These are phyloP conservation scores for Tirmania nivea DNA, from an alignment of 495 filamentous ascomycete species.

Conservation along the genomic window DNA sequence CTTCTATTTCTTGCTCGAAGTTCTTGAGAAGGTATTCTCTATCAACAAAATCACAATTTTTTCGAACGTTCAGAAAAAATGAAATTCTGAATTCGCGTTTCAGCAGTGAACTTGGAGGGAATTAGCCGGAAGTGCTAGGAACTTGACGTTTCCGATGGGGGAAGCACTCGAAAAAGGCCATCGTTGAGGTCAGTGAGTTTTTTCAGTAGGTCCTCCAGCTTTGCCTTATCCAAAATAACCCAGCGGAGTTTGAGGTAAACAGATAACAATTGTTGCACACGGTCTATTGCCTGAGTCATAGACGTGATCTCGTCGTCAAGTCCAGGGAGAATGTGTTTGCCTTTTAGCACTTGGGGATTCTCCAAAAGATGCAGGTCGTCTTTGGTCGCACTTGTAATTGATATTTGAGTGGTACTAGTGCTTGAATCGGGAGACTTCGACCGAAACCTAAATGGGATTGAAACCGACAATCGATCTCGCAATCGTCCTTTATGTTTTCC, in stretches of 20 bases:
- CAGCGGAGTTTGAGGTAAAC: background rate
- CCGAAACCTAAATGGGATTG: too few relatives aligned
- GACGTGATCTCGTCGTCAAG: background rate
- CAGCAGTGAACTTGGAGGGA: background rate
- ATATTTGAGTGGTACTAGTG: background rate
- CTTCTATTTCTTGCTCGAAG: background rate
- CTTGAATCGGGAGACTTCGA: too few relatives aligned
- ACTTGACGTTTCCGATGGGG: background rate
- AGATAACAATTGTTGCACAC: background rate
- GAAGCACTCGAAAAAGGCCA: background rate
- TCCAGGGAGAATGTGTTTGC: background rate
- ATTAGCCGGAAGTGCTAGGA: background rate
- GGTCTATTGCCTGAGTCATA: background rate
- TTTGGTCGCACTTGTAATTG: background rate
- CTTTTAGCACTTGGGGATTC: background rate
- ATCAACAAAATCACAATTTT: conserved; percentile 1
- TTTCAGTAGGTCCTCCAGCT: background rate
- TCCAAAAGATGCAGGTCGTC: background rate
- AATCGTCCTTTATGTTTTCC: too few relatives aligned
- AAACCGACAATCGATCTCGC: too few relatives aligned
- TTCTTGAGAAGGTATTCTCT: background rate
- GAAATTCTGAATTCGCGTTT: background rate
- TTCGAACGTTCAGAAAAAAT: background rate
- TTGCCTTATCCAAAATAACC: background rate
- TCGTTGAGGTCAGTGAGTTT: background rate